Evolutionary conservation across 345 rosid species (phyloP).

Genomic region (Raphanus sativus): DNA sequence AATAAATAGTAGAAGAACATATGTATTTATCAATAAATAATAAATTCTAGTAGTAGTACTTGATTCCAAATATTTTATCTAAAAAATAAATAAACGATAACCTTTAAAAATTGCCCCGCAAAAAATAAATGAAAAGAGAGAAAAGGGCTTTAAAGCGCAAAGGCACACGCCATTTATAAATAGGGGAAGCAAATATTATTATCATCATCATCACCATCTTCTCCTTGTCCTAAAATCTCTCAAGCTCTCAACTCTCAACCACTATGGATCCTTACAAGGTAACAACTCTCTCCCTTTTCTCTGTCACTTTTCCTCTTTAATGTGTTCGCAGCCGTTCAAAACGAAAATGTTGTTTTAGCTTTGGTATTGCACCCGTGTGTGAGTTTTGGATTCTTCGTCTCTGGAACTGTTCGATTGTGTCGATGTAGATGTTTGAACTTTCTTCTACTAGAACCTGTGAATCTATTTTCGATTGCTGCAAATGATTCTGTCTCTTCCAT

Average conservation of each 20-base stretch:
- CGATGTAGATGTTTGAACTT: background rate
- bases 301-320: background rate
- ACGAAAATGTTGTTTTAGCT: background rate
- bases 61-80: constrained; percentile 14
- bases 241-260: background rate
- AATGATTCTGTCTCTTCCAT: too few relatives aligned
- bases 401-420: background rate
- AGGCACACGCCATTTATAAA: constrained; percentile 37
- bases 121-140: background rate
- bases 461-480: background rate
- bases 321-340: background rate
- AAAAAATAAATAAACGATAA: constrained; percentile 23
- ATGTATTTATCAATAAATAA: background rate
- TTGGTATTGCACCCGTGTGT: background rate
- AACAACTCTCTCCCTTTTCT: background rate
- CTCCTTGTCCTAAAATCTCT: constrained; percentile 25
- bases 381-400: background rate
- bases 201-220: constrained; percentile 15
- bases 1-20: background rate
- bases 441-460: background rate
- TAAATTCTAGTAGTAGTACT: background rate
- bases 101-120: constrained; percentile 18
- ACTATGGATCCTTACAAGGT: constrained; percentile 64
- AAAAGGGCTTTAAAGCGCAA: background rate
- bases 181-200: constrained; percentile 14